A percentile compares a stretch with the other conserved stretches of the same genome.
Conservation (phyloP, 345 rosid species). For the Populus ilicifolia region DNA sequence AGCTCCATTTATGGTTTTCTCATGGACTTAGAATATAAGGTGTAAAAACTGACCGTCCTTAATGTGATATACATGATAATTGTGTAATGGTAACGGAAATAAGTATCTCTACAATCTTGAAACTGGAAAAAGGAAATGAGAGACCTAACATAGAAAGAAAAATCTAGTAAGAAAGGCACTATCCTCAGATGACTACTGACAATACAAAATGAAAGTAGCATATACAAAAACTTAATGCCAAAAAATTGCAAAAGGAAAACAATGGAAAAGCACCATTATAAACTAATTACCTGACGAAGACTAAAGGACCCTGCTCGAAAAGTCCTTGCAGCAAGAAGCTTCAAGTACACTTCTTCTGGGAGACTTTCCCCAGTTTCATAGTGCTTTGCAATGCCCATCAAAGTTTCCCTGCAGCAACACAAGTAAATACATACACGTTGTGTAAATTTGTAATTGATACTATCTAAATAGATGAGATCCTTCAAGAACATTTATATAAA, state of each 20-base stretch:
- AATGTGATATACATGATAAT: no score
- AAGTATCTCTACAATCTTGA: not conserved
- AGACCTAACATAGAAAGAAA: not conserved
- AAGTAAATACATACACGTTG: conserved; percentile 5
- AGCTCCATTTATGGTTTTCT: no score
- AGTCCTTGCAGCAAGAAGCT: conserved; percentile 90
- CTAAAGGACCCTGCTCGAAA: conserved; percentile 80
- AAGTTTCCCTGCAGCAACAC: conserved; percentile 58
- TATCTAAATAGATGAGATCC: not conserved
- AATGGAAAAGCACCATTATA: not conserved
- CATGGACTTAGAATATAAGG: no score
- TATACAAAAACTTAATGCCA: not conserved
- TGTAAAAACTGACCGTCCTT: no score
- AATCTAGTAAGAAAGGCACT: not conserved
- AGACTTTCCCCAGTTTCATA: conserved; percentile 77
- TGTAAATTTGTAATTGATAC: not conserved
- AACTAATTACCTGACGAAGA: conserved; percentile 74
- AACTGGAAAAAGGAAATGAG: no score
- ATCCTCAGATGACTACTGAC: not conserved
- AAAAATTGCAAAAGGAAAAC: not conserved
- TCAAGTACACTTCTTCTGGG: conserved; percentile 74
- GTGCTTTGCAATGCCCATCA: conserved; percentile 91
- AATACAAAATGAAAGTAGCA: not conserved
- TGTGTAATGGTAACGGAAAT: not conserved
- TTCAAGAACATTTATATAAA: not conserved